phyloP scores from a whole-genome alignment of 306 rosid genomes.

The Arachis hypogaea region DNA sequence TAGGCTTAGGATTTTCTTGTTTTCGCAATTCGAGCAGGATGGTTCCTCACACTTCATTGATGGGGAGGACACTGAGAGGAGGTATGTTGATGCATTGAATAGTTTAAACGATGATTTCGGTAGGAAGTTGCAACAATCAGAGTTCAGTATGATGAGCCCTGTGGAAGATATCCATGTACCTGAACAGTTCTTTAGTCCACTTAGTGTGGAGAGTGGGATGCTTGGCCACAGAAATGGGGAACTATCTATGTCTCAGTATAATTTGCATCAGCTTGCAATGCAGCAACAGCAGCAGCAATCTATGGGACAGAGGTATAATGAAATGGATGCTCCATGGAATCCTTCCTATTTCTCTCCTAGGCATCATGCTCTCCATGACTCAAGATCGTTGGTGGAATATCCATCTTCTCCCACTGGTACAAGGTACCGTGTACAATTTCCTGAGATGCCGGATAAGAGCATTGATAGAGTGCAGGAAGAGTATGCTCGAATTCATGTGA shows the following conservation, averaged over 20 bases:
- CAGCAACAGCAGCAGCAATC: conserved; percentile 75
- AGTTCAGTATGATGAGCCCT: conserved; percentile 55
- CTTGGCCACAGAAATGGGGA: conserved; percentile 82
- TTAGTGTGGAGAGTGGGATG: conserved; percentile 65
- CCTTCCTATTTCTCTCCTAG: conserved; percentile 91
- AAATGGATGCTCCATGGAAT: conserved; percentile 86
- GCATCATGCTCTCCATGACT: conserved; percentile 70
- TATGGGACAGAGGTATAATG: conserved; percentile 70
- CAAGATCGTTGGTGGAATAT: conserved; percentile 68
- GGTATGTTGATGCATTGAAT: conserved; percentile 95
- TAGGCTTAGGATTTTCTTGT: conserved; percentile 91
- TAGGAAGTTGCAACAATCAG: conserved; percentile 62
- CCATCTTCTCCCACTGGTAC: conserved; percentile 86
- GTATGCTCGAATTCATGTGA: conserved; percentile 62
- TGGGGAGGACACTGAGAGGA: conserved; percentile 91
- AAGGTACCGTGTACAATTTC: conserved; percentile 64
- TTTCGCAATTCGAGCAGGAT: conserved; percentile 76
- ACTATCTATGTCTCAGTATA: conserved; percentile 53
- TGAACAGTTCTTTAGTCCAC: conserved; percentile 68
- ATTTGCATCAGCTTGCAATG: conserved; percentile 62
- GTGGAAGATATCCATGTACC: conserved; percentile 63
- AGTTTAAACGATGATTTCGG: conserved; percentile 82
- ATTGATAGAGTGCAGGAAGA: conserved; percentile 83
- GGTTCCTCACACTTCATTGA: conserved; percentile 70
- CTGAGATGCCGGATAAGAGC: conserved; percentile 67